phyloP scores from a whole-genome alignment of 2,329 filamentous ascomycete species.

The Calonectria hongkongensis region DNA sequence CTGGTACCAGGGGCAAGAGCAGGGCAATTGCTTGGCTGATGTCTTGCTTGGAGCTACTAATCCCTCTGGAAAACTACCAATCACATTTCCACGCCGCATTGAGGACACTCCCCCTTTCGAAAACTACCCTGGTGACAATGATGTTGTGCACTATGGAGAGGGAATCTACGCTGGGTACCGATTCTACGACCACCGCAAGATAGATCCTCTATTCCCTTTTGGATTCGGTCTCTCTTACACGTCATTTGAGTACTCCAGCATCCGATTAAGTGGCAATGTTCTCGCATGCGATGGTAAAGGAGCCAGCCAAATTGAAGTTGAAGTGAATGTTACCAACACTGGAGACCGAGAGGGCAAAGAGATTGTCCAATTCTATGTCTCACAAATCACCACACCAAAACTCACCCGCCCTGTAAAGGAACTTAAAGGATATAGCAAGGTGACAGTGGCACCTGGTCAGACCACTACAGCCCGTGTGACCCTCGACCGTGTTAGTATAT shows the following conservation, averaged over 20 bases:
- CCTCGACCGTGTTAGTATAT: slow-evolving; percentile 43
- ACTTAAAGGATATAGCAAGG: slow-evolving; percentile 47
- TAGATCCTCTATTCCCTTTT: slow-evolving; percentile 65
- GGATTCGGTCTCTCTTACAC: slow-evolving; percentile 45
- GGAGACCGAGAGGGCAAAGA: slow-evolving; percentile 40
- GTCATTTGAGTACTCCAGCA: slow-evolving; percentile 60
- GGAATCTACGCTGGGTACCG: slow-evolving; percentile 84
- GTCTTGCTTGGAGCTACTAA: slow-evolving; percentile 44
- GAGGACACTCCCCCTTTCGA: slow-evolving; percentile 82
- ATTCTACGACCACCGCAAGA: slow-evolving; percentile 74
- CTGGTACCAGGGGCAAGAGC: slow-evolving; percentile 51
- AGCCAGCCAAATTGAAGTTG: slow-evolving; percentile 22
- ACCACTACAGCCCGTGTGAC: slow-evolving; percentile 36
- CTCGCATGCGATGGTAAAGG: slow-evolving; percentile 18
- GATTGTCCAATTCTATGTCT: slow-evolving; percentile 44
- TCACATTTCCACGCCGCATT: slow-evolving; percentile 77
- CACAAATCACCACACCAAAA: slow-evolving; percentile 25
- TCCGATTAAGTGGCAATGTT: slow-evolving; percentile 28
- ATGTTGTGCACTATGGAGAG: slow-evolving; percentile 79
- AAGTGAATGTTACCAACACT: slow-evolving; percentile 44
- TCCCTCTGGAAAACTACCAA: slow-evolving; percentile 74
- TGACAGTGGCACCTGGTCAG: slow-evolving; percentile 29
- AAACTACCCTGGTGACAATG: slow-evolving; percentile 79
- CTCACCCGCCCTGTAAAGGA: slow-evolving; percentile 38
- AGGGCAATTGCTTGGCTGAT: slow-evolving; percentile 49